Evolutionary conservation across 169 alveolate species (phyloP).

Genomic region (Eimeria sp.): DNA sequence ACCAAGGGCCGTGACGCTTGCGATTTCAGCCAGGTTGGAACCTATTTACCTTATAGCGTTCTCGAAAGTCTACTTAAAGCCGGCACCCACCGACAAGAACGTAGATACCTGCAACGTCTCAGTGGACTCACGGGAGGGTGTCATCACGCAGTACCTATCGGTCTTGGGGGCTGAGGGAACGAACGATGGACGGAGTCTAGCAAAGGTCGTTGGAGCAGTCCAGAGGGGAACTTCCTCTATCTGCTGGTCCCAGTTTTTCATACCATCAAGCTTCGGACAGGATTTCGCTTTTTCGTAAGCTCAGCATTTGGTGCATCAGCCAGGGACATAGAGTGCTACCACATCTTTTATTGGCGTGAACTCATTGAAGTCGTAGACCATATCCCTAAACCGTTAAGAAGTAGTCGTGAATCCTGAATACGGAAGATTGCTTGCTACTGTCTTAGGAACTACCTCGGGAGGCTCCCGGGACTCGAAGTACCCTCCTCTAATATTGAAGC

Average conservation of each 20-base stretch:
- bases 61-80: constrained; percentile 14
- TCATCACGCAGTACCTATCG: not conserved
- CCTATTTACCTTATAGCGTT: not conserved
- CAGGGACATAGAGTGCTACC: not conserved
- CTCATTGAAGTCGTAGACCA: not conserved
- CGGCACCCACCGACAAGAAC: constrained; percentile 36
- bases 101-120: constrained; percentile 32
- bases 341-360: not conserved
- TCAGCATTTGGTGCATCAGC: not conserved
- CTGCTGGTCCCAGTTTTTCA: constrained; percentile 30
- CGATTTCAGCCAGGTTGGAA: not conserved
- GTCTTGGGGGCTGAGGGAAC: not conserved
- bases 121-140: not conserved
- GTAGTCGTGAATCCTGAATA: not conserved
- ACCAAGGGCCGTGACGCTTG: not conserved
- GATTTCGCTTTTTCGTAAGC: constrained; percentile 23
- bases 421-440: not conserved
- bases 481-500: constrained; percentile 12
- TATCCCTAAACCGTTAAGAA: not conserved
- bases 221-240: not conserved
- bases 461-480: constrained; percentile 47
- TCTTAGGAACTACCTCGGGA: constrained; percentile 27
- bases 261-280: not conserved
- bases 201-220: not conserved
- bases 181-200: not conserved